These are phyloP conservation scores for Apiotrichum laibachii DNA, from an alignment of 1,284 basidiomycete genomes.

Conservation along the genomic window DNA sequence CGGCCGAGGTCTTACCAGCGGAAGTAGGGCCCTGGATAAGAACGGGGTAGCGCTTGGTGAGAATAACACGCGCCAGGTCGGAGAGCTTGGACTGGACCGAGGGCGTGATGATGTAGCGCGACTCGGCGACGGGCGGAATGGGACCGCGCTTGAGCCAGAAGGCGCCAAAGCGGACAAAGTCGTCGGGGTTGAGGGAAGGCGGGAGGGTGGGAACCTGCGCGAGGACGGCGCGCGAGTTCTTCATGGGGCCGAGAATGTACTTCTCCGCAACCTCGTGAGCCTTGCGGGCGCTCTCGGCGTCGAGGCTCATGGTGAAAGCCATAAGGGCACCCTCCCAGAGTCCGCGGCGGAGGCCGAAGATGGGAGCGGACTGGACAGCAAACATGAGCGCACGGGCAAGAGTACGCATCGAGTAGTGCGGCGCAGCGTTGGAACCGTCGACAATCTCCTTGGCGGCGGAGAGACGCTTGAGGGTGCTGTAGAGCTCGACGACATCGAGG, in stretches of 20 bases:
- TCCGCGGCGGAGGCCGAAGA: slow-evolving; percentile 78
- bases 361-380: slow-evolving; percentile 73
- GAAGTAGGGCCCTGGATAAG: slow-evolving; percentile 98
- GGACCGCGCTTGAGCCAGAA: slow-evolving; percentile 86
- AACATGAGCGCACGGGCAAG: slow-evolving; percentile 88
- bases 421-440: slow-evolving; percentile 90
- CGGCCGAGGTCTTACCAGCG: slow-evolving; percentile 93
- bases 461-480: slow-evolving; percentile 75
- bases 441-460: slow-evolving; percentile 78
- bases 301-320: slow-evolving; percentile 95
- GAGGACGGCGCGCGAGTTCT: slow-evolving; percentile 74
- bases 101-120: slow-evolving; percentile 87
- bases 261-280: slow-evolving; percentile 70
- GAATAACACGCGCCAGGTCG: slow-evolving; percentile 85
- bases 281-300: slow-evolving; percentile 67
- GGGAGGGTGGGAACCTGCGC: slow-evolving; percentile 66
- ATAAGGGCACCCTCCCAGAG: slow-evolving; percentile 96
- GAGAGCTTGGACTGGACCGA: slow-evolving; percentile 95
- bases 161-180: slow-evolving; percentile 80
- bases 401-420: slow-evolving; percentile 97
- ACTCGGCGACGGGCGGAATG: slow-evolving; percentile 56
- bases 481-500: slow-evolving; percentile 90
- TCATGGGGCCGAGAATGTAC: slow-evolving; percentile 76
- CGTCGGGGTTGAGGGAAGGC: slow-evolving; percentile 55
- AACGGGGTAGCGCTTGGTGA: slow-evolving; percentile 87